These are phyloP conservation scores for Hirsutella rhossiliensis DNA, from an alignment of 2,329 filamentous ascomycete species.

Conservation along the genomic window DNA sequence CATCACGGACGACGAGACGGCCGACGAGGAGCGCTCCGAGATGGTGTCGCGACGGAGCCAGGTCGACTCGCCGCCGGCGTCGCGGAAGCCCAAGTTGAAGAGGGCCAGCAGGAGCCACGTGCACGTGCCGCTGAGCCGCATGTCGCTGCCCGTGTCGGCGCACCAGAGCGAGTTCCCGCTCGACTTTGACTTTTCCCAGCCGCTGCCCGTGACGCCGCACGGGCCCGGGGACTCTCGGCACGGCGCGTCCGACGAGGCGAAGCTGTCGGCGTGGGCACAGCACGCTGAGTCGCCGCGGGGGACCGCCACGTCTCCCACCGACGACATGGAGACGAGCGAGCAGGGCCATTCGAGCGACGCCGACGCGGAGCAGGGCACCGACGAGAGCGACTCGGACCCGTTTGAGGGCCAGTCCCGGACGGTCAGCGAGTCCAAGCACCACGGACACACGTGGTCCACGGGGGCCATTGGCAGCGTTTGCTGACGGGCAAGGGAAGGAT, in stretches of 20 bases:
- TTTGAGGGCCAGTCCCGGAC: constrained; percentile 9
- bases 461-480: background rate
- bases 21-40: constrained; percentile 14
- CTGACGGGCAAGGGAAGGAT: background rate
- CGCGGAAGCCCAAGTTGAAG: constrained; percentile 29
- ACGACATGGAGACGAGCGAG: constrained; percentile 21
- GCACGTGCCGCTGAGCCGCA: constrained; percentile 15
- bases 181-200: constrained; percentile 3
- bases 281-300: constrained; percentile 1
- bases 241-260: background rate
- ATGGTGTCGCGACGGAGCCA: constrained; percentile 12
- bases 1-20: constrained; percentile 31
- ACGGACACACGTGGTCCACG: too few relatives aligned
- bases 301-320: constrained; percentile 11
- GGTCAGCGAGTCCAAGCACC: background rate
- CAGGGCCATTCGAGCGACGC: constrained; percentile 18
- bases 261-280: background rate
- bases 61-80: constrained; percentile 11
- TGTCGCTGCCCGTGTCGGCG: background rate
- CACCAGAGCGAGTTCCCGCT: background rate
- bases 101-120: constrained; percentile 26
- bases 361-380: constrained; percentile 17
- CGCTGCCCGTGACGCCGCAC: background rate
- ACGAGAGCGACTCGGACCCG: constrained; percentile 20
- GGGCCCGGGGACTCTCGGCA: background rate